Base-by-base conservation (phyloP, 805 yeast genomes). In the Hanseniaspora thailandica region DNA sequence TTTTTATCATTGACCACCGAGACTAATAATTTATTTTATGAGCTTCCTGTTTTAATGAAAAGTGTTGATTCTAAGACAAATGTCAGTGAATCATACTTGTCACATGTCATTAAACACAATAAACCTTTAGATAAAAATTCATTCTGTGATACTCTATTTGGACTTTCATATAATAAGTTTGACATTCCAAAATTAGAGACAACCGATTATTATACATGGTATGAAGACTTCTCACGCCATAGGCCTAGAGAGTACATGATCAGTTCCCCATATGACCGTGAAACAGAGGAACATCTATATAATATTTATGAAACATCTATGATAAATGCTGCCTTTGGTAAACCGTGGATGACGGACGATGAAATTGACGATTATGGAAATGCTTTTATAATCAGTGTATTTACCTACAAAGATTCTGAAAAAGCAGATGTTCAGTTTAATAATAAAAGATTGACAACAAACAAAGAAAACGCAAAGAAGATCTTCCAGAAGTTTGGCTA, bases 1-100 rank as follows among this genome's bases (percentile, higher is more conserved):
- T 45, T 26, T 25, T 15, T 52, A 5, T 10, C 22, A 7, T 39
- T 52, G 10, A 26, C 47, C 31, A 52, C 55, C 1, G 23, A 52
- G 12, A 34, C 46, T 5, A 28, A 52, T 31, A 31, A 30, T 22
- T 19, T 52, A 5, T 15, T 38, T 4, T 52, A 38, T 33, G 38
- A 45, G 20, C 12, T 52, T 15, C 28, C 41, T 2, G 31, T 23
- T 15, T 26, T 26, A 4, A 5, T 13, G n/a, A 38, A 22, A 13
- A 38, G 26, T 5, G 26, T 17, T 7, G 41, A 38, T 2, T 38
- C 41, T 22, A n/a, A 20, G 4, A 3, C 13, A 22, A 17, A 19
- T 22, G 7, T 23, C n/a, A n/a, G n/a, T n/a, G n/a, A n/a, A n/a
- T n/a, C n/a, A n/a, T n/a, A n/a, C n/a, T n/a, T n/a, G n/a, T n/a